Evolutionary conservation across 2,329 filamentous ascomycete species (phyloP), one percentile per base, ranked within the genome.

Genomic region (Fusarium equiseti): DNA sequence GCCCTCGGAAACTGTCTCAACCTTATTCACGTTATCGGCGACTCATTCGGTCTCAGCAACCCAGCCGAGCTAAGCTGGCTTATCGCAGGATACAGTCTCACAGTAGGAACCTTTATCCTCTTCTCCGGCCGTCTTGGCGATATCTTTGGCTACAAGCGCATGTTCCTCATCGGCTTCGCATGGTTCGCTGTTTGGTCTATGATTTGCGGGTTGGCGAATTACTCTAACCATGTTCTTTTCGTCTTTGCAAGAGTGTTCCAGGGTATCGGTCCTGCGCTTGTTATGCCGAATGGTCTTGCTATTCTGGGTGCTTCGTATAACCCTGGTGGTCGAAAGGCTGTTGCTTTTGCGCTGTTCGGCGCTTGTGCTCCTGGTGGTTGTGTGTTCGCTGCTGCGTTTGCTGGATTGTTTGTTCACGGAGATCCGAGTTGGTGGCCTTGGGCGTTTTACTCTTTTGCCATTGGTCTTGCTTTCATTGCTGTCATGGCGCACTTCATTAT

Each of bases 251-350:
- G 88, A 8, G 86, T 84, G 0, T 75, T 89, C 5, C 88, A 90
- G 66, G 88, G 88, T 0, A 84, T 90, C 20, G 91, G 90, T 0
- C 87, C 89, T 1, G 89, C 89, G 1, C 81, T 92, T 35, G 79
- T 85, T 13, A 80, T 92, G 26, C 90, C 91, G 1, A 92, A 91
- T 66, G 88, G 83, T 0, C 78, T 92, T 24, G 90, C 89, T 4
- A 82, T 93, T 15, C 77, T 92, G 1, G 89, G 89, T 4, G 81
- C 81, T 0, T 83, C 85, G 0, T 91, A 90, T 68, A 79, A 82
- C 0, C 86, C 86, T 0, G 89, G 89, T 0, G 80, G 78, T 55
- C 82, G 84, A 62, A 91, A 91, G 76, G 84, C 87, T 50, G 86
- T 91, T 79, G 83, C 87, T 1, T 90, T 92, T 66, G 80, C 81